A percentile compares a stretch with the other conserved stretches of the same genome.
phyloP scores from a whole-genome alignment of 2,329 filamentous ascomycete species.

The Falciphora oryzae region DNA sequence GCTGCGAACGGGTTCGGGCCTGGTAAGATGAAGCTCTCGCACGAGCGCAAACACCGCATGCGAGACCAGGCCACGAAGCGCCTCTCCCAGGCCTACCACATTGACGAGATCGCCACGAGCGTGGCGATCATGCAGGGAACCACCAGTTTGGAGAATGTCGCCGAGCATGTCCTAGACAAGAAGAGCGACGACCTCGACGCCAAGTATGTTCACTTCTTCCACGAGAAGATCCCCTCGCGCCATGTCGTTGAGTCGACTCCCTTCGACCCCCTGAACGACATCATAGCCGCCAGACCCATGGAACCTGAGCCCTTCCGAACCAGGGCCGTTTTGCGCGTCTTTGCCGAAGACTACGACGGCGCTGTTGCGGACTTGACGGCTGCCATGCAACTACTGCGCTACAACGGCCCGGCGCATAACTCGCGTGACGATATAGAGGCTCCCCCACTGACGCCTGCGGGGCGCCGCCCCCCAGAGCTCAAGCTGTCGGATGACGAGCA shows the following conservation, averaged over 20 bases:
- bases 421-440: slow-evolving; percentile 27
- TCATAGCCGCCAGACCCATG: slow-evolving; percentile 57
- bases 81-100: slow-evolving; percentile 67
- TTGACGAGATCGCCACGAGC: slow-evolving; percentile 79
- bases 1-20: slow-evolving; percentile 61
- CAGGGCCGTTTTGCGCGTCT: slow-evolving; percentile 65
- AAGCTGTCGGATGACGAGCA: slow-evolving; percentile 46
- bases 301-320: slow-evolving; percentile 67
- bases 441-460: slow-evolving; percentile 29
- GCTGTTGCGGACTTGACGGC: slow-evolving; percentile 65
- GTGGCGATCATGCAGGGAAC: slow-evolving; percentile 80
- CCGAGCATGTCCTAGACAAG: slow-evolving; percentile 64
- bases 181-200: slow-evolving; percentile 65
- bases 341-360: slow-evolving; percentile 67
- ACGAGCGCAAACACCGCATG: slow-evolving; percentile 72
- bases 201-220: slow-evolving; percentile 88
- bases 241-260: slow-evolving; percentile 68
- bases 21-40: slow-evolving; percentile 59
- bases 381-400: slow-evolving; percentile 52
- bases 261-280: slow-evolving; percentile 58
- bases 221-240: slow-evolving; percentile 78
- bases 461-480: slow-evolving; percentile 14
- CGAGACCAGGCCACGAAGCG: slow-evolving; percentile 75
- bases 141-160: slow-evolving; percentile 71
- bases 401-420: slow-evolving; percentile 47